Evolutionary conservation across 202 grass and related monocot species (phyloP).

Genomic region (Musa balbisiana): DNA sequence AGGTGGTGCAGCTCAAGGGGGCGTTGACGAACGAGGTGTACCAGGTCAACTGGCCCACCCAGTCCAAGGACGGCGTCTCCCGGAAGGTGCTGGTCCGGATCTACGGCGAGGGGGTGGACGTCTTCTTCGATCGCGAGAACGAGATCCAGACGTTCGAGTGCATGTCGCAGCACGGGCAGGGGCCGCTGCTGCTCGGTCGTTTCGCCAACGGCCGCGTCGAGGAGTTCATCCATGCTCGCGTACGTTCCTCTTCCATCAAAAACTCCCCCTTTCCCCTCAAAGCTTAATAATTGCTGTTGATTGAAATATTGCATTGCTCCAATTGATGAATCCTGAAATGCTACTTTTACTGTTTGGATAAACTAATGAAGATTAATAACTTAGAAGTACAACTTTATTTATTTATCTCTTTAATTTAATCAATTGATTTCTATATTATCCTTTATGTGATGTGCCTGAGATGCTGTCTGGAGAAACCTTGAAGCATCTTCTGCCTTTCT

Average conservation of each 20-base stretch:
- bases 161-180: conserved; percentile 92
- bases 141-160: conserved; percentile 94
- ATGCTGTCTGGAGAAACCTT: background rate
- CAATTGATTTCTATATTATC: too few relatives aligned
- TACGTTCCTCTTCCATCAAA: conserved; percentile 20
- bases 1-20: conserved; percentile 69
- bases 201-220: conserved; percentile 72
- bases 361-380: too few relatives aligned
- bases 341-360: too few relatives aligned
- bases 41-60: conserved; percentile 69
- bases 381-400: too few relatives aligned
- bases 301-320: background rate
- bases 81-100: conserved; percentile 81
- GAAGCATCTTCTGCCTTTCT: background rate
- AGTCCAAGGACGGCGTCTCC: conserved; percentile 24
- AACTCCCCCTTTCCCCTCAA: background rate
- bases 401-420: too few relatives aligned
- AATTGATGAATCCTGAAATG: background rate
- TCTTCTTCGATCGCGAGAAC: conserved; percentile 80
- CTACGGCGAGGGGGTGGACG: conserved; percentile 85
- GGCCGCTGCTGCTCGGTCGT: conserved; percentile 70
- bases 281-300: too few relatives aligned
- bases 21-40: conserved; percentile 96
- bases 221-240: conserved; percentile 95
- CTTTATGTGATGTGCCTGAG: too few relatives aligned